Evolutionary conservation across 2,329 filamentous ascomycete genomes (phyloP), one percentile per base, ranked within the genome.

Genomic region (Pyrenochaeta sp.): DNA sequence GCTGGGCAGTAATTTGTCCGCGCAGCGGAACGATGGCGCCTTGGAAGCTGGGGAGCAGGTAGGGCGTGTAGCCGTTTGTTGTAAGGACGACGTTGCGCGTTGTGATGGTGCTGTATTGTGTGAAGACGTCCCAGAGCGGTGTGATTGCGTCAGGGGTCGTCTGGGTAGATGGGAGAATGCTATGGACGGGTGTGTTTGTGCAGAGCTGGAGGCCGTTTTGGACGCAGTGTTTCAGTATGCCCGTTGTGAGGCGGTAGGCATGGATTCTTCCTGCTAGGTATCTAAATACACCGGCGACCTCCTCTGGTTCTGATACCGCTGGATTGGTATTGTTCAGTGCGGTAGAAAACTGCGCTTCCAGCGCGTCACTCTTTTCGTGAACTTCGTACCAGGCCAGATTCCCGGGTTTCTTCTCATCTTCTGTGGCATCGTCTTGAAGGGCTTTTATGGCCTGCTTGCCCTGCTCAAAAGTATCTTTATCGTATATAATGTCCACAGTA

Each of bases 401-500:
- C 1, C 58, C 59, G 2, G 48, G 39, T 20, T 54, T 20, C 11
- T 46, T 53, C 44, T 71, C 65, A 13, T 64, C 44, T 1, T 55
- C 53, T 0, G n/a, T 48, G 1, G 55, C 54, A 51, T 67, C 63
- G 0, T 23, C 41, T 17, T 43, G 44, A 17, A 71, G 30, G 7
- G 48, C 41, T 9, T 60, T 36, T 24, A 70, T 64, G 0, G 65
- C 59, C 10, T 27, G 13, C 29, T 61, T 63, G 0, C 68, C 69
- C 3, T 31, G 5, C 22, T 65, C 53, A 37, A 68, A 72, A 0
- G 63, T 61, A 9, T 35, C 30, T 9, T 46, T 14, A 35, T 83
- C 79, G 58, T 83, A 85, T 21, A 85, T 70, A 2, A 85, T 68
- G 60, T 86, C 83, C 2, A 84, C 74, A 0, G 83, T 86, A 17